Percentiles rank a stretch among this genome's conserved stretches.
Conservation (phyloP, 768 basidiomycete species). For the Leccinellum rugosiceps region DNA sequence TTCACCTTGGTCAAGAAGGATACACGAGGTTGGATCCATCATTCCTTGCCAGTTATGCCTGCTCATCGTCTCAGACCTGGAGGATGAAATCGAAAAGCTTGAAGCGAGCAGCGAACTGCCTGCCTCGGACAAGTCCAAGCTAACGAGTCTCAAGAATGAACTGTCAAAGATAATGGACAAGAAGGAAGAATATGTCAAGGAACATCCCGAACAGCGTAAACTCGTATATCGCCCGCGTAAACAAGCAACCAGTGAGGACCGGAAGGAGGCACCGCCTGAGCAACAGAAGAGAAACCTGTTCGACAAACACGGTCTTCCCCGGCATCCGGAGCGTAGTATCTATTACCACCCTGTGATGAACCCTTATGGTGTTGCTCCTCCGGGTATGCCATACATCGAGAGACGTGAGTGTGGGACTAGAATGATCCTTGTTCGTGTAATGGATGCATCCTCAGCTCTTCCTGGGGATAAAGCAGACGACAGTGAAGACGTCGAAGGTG, state of each 20-base stretch:
- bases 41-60: not conserved
- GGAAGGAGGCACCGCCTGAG: conserved; percentile 38
- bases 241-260: conserved; percentile 39
- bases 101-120: conserved; percentile 45
- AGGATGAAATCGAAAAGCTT: conserved; percentile 73
- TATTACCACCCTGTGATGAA: conserved; percentile 95
- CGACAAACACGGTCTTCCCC: conserved; percentile 79
- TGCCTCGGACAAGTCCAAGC: conserved; percentile 57
- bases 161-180: conserved; percentile 76
- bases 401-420: conserved; percentile 54
- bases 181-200: conserved; percentile 88
- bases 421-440: not conserved
- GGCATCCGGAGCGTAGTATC: conserved; percentile 87
- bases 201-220: conserved; percentile 89
- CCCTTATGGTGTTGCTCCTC: conserved; percentile 89
- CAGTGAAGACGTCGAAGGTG: conserved; percentile 55
- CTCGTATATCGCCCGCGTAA: conserved; percentile 69
- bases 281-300: conserved; percentile 64
- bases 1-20: conserved; percentile 94
- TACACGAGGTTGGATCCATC: conserved; percentile 58
- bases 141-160: conserved; percentile 72
- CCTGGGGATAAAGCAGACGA: conserved; percentile 60
- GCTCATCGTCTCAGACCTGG: conserved; percentile 54
- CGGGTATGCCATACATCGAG: conserved; percentile 95
- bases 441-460: conserved; percentile 42